A percentile compares a stretch with the other conserved stretches of the same genome.
Evolutionary conservation across 768 basidiomycete species (phyloP).

Genomic region (Suillus clintonianus): DNA sequence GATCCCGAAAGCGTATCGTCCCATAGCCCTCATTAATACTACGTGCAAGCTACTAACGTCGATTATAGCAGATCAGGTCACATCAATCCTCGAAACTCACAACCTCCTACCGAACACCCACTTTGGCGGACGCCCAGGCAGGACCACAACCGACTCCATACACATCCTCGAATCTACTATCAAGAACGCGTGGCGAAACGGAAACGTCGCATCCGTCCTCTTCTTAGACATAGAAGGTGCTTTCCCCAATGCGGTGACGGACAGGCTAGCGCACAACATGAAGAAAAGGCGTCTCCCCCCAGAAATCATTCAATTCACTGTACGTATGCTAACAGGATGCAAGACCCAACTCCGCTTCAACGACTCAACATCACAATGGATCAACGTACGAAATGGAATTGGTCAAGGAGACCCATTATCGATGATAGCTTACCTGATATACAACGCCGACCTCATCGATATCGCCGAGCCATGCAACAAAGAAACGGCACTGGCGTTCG

Average conservation of each 20-base stretch:
- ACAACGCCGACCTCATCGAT: conserved; percentile 25
- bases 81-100: conserved; percentile 30
- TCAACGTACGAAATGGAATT: conserved; percentile 15
- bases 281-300: conserved; percentile 26
- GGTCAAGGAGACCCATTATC: conserved; percentile 15
- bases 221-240: too few relatives aligned
- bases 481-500: conserved; percentile 24
- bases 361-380: conserved; percentile 14
- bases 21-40: conserved; percentile 38
- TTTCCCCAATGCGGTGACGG: conserved; percentile 28
- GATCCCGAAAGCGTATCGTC: conserved; percentile 34
- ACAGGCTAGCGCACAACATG: conserved; percentile 33
- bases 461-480: conserved; percentile 8
- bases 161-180: too few relatives aligned
- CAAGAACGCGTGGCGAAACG: too few relatives aligned
- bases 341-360: conserved; percentile 16
- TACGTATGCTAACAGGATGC: conserved; percentile 26
- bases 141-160: too few relatives aligned
- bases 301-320: conserved; percentile 21
- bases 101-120: conserved; percentile 40
- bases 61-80: conserved; percentile 25
- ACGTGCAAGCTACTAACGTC: conserved; percentile 31
- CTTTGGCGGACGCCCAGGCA: too few relatives aligned
- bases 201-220: too few relatives aligned
- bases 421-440: conserved; percentile 24